phyloP scores from a whole-genome alignment of 768 basidiomycete species.

The Pulveroboletus sp. region DNA sequence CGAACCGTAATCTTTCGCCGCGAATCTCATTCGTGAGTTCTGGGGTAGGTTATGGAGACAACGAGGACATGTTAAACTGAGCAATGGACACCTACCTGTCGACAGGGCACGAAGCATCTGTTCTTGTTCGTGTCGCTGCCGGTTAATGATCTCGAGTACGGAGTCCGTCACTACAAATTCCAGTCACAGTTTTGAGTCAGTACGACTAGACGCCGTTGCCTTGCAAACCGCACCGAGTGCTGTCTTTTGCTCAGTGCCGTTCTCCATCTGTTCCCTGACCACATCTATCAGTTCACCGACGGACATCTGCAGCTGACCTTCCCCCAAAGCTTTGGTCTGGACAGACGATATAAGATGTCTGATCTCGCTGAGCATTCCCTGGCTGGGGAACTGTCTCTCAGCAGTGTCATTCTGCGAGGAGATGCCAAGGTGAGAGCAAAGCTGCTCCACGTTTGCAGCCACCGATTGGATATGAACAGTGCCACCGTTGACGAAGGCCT shows the following conservation, averaged over 20 bases:
- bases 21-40: conserved; percentile 82
- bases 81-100: conserved; percentile 42
- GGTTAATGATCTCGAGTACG: conserved; percentile 57
- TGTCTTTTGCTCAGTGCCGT: conserved; percentile 37
- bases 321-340: conserved; percentile 28
- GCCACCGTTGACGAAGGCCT: conserved; percentile 75
- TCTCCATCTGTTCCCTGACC: conserved; percentile 39
- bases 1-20: conserved; percentile 79
- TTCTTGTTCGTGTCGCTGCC: conserved; percentile 71
- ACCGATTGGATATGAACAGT: conserved; percentile 65
- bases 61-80: background rate
- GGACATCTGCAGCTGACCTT: conserved; percentile 30
- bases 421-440: conserved; percentile 52
- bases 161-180: conserved; percentile 48
- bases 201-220: conserved; percentile 4
- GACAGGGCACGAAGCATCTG: conserved; percentile 60
- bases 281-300: conserved; percentile 35
- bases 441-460: conserved; percentile 52
- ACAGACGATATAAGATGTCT: conserved; percentile 32
- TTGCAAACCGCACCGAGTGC: conserved; percentile 31
- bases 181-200: conserved; percentile 4
- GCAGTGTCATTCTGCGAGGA: conserved; percentile 17
- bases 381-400: conserved; percentile 6
- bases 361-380: conserved; percentile 34
- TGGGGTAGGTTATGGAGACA: conserved; percentile 22